A percentile compares a stretch with the other conserved stretches of the same genome.
These are phyloP conservation scores for Gremmenia infestans DNA, from an alignment of 2,329 filamentous ascomycete genomes.

Conservation along the genomic window DNA sequence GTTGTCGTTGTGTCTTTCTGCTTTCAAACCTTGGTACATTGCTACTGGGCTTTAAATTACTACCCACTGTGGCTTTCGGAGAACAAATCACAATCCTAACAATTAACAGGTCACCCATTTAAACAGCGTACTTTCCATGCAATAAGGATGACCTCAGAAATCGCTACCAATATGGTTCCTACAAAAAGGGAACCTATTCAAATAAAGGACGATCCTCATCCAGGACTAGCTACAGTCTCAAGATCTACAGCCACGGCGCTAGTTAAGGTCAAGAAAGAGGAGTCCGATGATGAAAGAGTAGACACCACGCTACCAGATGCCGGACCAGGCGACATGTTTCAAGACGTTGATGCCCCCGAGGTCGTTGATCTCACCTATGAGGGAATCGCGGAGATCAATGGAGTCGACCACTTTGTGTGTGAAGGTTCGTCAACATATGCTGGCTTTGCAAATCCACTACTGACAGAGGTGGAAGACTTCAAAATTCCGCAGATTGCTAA, in stretches of 20 bases:
- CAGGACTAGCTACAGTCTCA: neutral
- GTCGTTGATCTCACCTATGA: slow-evolving; percentile 22
- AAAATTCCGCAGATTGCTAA: slow-evolving; percentile 27
- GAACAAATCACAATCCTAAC: neutral
- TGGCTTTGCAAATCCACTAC: neutral
- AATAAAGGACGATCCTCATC: slow-evolving; percentile 1
- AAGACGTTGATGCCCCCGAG: slow-evolving; percentile 25
- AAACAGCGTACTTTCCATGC: neutral
- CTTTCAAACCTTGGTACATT: too few species aligned
- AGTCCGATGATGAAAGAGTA: slow-evolving; percentile 16
- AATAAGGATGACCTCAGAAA: neutral
- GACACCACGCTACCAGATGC: slow-evolving; percentile 10
- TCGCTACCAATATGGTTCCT: neutral
- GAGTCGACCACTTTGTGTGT: slow-evolving; percentile 22
- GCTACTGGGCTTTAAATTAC: too few species aligned
- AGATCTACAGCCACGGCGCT: neutral
- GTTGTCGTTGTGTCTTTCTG: too few species aligned
- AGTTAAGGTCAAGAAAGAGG: slow-evolving; percentile 13
- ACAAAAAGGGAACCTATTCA: neutral
- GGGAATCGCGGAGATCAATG: slow-evolving; percentile 21
- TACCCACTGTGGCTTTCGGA: too few species aligned
- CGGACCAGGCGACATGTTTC: slow-evolving; percentile 21
- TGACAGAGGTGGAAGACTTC: slow-evolving; percentile 19
- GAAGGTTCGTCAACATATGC: slow-evolving; percentile 17
- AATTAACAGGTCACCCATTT: neutral